Percentiles rank a stretch among this genome's conserved stretches.
These are phyloP conservation scores for Yamadazyma triangularis DNA, from an alignment of 1,139 yeast species.

Conservation along the genomic window DNA sequence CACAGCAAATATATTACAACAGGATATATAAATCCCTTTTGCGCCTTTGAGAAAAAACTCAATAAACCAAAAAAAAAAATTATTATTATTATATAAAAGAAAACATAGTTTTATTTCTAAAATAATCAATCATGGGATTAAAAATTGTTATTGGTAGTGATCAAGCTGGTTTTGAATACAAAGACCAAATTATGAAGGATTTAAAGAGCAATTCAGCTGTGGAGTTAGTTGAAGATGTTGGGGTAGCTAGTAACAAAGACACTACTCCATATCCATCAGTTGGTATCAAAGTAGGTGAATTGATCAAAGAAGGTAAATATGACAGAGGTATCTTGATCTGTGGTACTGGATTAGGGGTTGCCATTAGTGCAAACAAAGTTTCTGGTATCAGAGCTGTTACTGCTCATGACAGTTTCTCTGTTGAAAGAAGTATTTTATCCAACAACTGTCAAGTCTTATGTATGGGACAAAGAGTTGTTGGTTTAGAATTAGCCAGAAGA, in stretches of 20 bases:
- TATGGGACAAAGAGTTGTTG: conserved; percentile 47
- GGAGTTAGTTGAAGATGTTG: conserved; percentile 33
- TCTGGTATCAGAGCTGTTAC: conserved; percentile 46
- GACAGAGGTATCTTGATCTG: conserved; percentile 42
- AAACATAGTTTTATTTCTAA: too few relatives aligned
- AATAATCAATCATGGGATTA: too few relatives aligned
- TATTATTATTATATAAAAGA: too few relatives aligned
- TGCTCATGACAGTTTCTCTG: conserved; percentile 45
- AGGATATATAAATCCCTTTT: too few relatives aligned
- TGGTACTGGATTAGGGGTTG: conserved; percentile 47
- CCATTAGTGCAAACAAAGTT: conserved; percentile 44
- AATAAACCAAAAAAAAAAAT: too few relatives aligned
- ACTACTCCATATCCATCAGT: conserved; percentile 36
- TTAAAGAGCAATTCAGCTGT: conserved; percentile 25
- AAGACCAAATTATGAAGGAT: conserved; percentile 31
- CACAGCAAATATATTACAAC: too few relatives aligned
- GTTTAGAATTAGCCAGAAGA: conserved; percentile 39
- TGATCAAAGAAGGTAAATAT: conserved; percentile 31
- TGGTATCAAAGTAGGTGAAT: conserved; percentile 40
- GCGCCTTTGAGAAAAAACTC: too few relatives aligned
- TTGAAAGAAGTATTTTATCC: conserved; percentile 39
- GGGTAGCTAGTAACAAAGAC: conserved; percentile 24
- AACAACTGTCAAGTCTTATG: conserved; percentile 43
- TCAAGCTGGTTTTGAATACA: conserved; percentile 43
- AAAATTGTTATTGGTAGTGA: conserved; percentile 38